Base-by-base conservation (phyloP, 1,284 basidiomycete species). In the Cryptococcus depauperatus region DNA sequence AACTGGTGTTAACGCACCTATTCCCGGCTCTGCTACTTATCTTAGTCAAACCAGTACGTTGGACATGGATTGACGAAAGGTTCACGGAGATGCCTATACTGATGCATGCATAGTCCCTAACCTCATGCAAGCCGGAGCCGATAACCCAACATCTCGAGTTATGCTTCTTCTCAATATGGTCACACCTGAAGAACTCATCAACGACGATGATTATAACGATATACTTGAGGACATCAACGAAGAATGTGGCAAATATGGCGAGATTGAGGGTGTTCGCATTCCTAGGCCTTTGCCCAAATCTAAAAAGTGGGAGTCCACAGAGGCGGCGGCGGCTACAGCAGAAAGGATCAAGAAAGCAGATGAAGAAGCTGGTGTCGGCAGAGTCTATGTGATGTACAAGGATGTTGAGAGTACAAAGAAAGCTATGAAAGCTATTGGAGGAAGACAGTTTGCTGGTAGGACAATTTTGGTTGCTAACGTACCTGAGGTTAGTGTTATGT, bases 161-260 rank as follows among this genome's bases (percentile, higher is more conserved):
- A 79, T 99, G 64, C 83, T 96, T 63, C 86, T 99, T 83, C 76
- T 99, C 63, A 99, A 98, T 77, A 98, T 98, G 95, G 91, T 99
- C 53, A 88, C 87, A 0, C 72, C 87, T 3, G 93, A 98, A 46
- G 93, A 99, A 66, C 78, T 99, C 44, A 72, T 79, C 22, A 84
- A 92, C 63, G 93, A 97, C 67, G 75, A 83, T 51, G 93, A 98
- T 63, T 99, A 95, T 65, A 79, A 79, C 16, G 93, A 99, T 58
- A 82, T 99, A 46, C 81, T 88, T 53, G 90, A 95, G 63, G 93
- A 99, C 67, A 82, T 98, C 63, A 85, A 85, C 58, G 87, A 93
- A 54, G 93, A 99, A 72, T 91, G 87, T 60, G 75, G 76, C 14
- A 84, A 80, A 61, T 91, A 84, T 64, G 92, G 92, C 14, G 62